phyloP scores from a whole-genome alignment of 805 yeast genomes.

The Yamadazyma ubonensis region DNA sequence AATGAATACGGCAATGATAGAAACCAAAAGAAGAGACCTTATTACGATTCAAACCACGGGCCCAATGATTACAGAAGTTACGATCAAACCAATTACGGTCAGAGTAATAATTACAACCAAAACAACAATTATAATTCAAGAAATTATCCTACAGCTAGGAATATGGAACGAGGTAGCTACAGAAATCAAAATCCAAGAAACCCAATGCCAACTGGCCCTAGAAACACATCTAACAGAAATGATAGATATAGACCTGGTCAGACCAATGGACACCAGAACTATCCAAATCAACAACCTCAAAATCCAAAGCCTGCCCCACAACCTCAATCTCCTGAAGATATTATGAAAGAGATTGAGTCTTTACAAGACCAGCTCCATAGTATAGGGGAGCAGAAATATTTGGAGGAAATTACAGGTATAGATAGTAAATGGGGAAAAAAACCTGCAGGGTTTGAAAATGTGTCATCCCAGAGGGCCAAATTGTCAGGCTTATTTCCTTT shows the following conservation, averaged over 20 bases:
- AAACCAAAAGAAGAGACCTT: slow-evolving; percentile 16
- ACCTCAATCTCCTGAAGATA: slow-evolving; percentile 3
- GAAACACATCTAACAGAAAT: slow-evolving; percentile 8
- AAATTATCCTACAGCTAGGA: not conserved
- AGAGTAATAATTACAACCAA: not conserved
- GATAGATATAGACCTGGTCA: slow-evolving; percentile 7
- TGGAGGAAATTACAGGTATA: slow-evolving; percentile 51
- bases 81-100: not conserved
- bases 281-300: too few species aligned
- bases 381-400: slow-evolving; percentile 41
- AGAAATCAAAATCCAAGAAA: slow-evolving; percentile 9
- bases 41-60: slow-evolving; percentile 6
- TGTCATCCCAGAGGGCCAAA: slow-evolving; percentile 75
- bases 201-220: slow-evolving; percentile 10
- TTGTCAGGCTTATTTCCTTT: slow-evolving; percentile 74
- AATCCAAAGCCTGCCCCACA: not conserved
- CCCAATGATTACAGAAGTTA: not conserved
- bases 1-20: slow-evolving; percentile 14
- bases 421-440: slow-evolving; percentile 67
- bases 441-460: slow-evolving; percentile 71
- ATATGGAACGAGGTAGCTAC: not conserved
- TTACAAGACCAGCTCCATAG: slow-evolving; percentile 28
- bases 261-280: too few species aligned
- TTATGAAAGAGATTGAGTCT: slow-evolving; percentile 16
- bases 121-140: not conserved